A percentile compares a stretch with the other conserved stretches of the same genome.
These are phyloP conservation scores for Exserohilum turcica DNA, from an alignment of 2,329 filamentous ascomycete species.

Conservation along the genomic window DNA sequence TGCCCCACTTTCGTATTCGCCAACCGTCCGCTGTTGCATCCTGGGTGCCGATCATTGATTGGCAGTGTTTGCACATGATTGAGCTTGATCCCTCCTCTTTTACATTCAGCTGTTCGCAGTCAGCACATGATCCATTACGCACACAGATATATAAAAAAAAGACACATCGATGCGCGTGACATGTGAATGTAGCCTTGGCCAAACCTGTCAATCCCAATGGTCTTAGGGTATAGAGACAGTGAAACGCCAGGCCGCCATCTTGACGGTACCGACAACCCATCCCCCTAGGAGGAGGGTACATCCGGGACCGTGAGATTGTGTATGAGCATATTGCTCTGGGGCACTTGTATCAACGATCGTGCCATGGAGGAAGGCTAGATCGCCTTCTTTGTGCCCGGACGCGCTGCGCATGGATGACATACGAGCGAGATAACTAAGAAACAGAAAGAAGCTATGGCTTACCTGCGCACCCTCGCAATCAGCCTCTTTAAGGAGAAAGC, in stretches of 20 bases:
- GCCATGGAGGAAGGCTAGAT: constrained; percentile 53
- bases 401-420: background rate
- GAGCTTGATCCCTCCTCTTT: constrained; percentile 6
- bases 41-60: constrained; percentile 44
- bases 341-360: constrained; percentile 64
- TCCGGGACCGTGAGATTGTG: constrained; percentile 26
- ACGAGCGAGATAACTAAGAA: background rate
- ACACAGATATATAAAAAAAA: background rate
- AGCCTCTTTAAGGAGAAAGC: constrained; percentile 70
- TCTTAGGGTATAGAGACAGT: constrained; percentile 38
- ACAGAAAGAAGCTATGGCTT: constrained; percentile 29
- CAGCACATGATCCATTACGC: constrained; percentile 8
- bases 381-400: constrained; percentile 62
- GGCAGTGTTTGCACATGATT: constrained; percentile 49
- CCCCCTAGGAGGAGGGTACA: constrained; percentile 39
- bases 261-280: constrained; percentile 35
- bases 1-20: constrained; percentile 57
- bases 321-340: constrained; percentile 54
- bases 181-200: constrained; percentile 36
- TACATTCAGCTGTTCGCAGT: constrained; percentile 14
- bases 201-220: constrained; percentile 43
- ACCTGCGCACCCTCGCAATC: constrained; percentile 65
- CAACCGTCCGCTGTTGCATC: constrained; percentile 54
- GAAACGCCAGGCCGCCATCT: constrained; percentile 41
- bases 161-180: background rate